Base-by-base conservation (phyloP, 768 basidiomycete species). In the Pulveroboletus sp. region DNA sequence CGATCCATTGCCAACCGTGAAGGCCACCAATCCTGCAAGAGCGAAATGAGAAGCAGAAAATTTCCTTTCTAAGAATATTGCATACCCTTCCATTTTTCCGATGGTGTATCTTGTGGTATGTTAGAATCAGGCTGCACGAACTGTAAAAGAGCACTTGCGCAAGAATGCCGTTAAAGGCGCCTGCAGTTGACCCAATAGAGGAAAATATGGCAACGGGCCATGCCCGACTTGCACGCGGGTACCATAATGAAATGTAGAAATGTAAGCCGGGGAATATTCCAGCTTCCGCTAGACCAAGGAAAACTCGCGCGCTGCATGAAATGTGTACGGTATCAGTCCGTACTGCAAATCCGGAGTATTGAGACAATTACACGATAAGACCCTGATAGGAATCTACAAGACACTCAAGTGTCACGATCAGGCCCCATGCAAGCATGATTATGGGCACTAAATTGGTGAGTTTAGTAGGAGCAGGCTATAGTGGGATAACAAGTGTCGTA, bases 1-100 rank as follows among this genome's bases (percentile, higher is more conserved):
- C 45, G 16, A 45, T 45, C 45, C 45, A 45, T 13, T 45, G 45
- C 45, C 45, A 45, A 10, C 45, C 45, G 31, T 19, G 45, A 32
- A 45, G 29, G 10, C 45, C 45, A 12, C 16, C 17, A 6, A 45
- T 38, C 6, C 45, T 45, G 20, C 14, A 29, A 20, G n/a, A n/a
- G n/a, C 17, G 8, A 39, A n/a, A n/a, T 39, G 21, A 4, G 9
- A 4, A 29, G 12, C n/a, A n/a, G n/a, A n/a, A n/a, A n/a, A n/a
- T n/a, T n/a, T n/a, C n/a, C n/a, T n/a, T n/a, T n/a, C 7, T 11
- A n/a, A 8, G 27, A n/a, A n/a, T n/a, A 24, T 24, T n/a, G 31
- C 45, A n/a, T 16, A 45, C 45, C 45, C 45, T 6, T 45, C 20
- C 45, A 45, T 45, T 38, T 45, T 45, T 38, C 31, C 27, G 14